Evolutionary conservation across 805 yeast genomes (phyloP).

Genomic region (Clavispora asparagi): DNA sequence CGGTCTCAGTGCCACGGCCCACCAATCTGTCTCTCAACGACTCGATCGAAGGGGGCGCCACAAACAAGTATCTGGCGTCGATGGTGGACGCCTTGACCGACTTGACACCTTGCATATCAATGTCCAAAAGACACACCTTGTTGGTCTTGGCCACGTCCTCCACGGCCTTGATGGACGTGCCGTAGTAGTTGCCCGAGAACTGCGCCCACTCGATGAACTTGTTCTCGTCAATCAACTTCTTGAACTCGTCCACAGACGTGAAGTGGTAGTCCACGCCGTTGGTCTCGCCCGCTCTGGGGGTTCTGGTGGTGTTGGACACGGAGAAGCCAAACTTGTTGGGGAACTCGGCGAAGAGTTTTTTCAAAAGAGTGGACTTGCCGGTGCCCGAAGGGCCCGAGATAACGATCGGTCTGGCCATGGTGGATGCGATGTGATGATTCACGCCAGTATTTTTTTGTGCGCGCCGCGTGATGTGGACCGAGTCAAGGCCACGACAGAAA

Average conservation of each 20-base stretch:
- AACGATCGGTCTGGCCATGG: constrained; percentile 72
- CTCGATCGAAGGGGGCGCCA: constrained; percentile 91
- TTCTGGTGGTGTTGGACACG: constrained; percentile 87
- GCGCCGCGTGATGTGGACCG: too few relatives aligned
- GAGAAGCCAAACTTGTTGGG: constrained; percentile 92
- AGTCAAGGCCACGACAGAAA: too few relatives aligned
- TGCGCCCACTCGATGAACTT: constrained; percentile 97
- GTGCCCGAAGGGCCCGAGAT: constrained; percentile 96
- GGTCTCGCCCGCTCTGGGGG: constrained; percentile 87
- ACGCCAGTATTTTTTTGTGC: neutral
- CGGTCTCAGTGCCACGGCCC: constrained; percentile 93
- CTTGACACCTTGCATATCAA: constrained; percentile 99
- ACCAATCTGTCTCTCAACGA: constrained; percentile 67
- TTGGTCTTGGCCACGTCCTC: constrained; percentile 61
- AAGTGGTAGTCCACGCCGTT: constrained; percentile 90
- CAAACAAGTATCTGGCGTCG: constrained; percentile 78
- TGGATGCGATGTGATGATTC: neutral
- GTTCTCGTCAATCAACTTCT: constrained; percentile 62
- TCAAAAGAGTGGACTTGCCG: constrained; percentile 91
- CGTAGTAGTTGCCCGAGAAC: constrained; percentile 96
- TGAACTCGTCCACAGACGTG: constrained; percentile 72
- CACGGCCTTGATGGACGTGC: constrained; percentile 86
- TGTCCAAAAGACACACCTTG: constrained; percentile 85
- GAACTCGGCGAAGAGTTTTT: constrained; percentile 82
- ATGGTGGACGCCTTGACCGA: constrained; percentile 78